Conservation (phyloP, 345 rosid species). For the Diplotaxis tenuifolia region DNA sequence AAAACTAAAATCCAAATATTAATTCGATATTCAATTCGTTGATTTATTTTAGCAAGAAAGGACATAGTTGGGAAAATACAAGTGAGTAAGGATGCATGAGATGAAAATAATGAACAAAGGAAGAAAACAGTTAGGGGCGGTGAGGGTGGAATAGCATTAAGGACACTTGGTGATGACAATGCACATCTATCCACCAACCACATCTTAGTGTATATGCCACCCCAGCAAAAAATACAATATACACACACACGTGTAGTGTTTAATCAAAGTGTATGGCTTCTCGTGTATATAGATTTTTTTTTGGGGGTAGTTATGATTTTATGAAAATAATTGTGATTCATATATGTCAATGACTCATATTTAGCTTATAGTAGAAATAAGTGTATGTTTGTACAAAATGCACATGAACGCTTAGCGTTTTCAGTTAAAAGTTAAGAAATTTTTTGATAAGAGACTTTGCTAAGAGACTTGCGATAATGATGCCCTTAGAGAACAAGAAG, state of each 20-base stretch:
- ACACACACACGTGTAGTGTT: conserved; percentile 28
- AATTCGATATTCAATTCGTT: background rate
- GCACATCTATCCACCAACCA: conserved; percentile 35
- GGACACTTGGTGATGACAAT: conserved; percentile 29
- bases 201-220: conserved; percentile 20
- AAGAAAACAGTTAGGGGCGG: conserved; percentile 31
- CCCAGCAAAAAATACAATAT: background rate
- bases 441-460: too few relatives aligned
- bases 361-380: background rate
- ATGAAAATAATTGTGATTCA: conserved; percentile 12
- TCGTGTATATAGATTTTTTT: conserved; percentile 26
- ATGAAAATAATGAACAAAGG: conserved; percentile 19
- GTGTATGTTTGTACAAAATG: conserved; percentile 11
- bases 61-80: conserved; percentile 15
- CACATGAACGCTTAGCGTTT: conserved; percentile 30
- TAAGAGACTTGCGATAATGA: too few relatives aligned
- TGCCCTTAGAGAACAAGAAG: conserved; percentile 10
- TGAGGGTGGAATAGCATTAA: conserved; percentile 35
- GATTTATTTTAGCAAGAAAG: background rate
- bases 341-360: background rate
- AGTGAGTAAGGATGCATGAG: conserved; percentile 28
- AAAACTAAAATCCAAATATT: background rate
- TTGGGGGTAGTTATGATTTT: conserved; percentile 3
- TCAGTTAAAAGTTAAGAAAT: too few relatives aligned
- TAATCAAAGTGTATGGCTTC: conserved; percentile 6